Evolutionary conservation across 176 grass and related monocot species (phyloP).

Genomic region (Oryza longistaminata): DNA sequence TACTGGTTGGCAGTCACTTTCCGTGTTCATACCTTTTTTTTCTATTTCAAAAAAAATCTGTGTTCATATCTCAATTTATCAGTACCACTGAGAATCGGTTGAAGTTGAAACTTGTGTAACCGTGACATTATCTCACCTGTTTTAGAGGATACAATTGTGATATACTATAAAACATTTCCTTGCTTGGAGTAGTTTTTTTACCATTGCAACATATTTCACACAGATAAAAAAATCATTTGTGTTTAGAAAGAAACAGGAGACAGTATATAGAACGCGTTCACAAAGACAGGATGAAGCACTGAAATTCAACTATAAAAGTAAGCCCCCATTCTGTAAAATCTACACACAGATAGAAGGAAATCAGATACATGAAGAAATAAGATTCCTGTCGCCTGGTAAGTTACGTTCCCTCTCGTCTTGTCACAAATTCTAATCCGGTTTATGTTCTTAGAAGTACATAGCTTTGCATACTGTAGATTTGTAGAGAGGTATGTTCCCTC

Average conservation of each 20-base stretch:
- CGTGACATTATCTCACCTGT: background rate
- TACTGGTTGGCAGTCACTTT: background rate
- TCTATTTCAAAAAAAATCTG: background rate
- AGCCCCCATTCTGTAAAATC: background rate
- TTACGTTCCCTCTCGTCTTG: background rate
- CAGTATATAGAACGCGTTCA: background rate
- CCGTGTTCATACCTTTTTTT: too few relatives aligned
- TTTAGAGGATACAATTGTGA: background rate
- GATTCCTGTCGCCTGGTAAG: background rate
- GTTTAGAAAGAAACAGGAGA: background rate
- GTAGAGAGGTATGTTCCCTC: too few relatives aligned
- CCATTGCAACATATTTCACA: background rate
- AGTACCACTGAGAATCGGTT: background rate
- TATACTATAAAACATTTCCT: background rate
- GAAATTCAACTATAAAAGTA: background rate
- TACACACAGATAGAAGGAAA: too few relatives aligned
- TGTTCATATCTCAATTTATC: background rate
- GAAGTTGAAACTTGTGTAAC: background rate
- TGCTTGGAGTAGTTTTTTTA: background rate
- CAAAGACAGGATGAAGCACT: background rate
- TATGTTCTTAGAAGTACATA: background rate
- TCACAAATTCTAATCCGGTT: background rate
- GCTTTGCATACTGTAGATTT: background rate
- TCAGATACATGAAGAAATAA: too few relatives aligned
- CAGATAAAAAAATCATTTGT: background rate